A percentile compares a stretch with the other conserved stretches of the same genome.
Conservation (phyloP, 768 basidiomycete species). For the Leccinum subgranulosum region DNA sequence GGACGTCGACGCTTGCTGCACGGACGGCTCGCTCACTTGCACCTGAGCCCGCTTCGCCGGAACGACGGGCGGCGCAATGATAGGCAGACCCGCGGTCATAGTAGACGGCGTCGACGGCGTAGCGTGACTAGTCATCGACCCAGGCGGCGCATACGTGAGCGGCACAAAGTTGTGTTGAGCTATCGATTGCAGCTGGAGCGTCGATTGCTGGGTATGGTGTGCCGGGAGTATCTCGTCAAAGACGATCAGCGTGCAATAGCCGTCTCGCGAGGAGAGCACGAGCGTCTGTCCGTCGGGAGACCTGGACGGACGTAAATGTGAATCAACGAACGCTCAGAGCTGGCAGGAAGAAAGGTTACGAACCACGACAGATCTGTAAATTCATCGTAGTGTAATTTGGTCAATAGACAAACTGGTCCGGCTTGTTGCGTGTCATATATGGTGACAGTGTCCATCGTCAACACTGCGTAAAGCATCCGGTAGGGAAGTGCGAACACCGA, state of each 20-base stretch:
- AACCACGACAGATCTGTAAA: constrained; percentile 97
- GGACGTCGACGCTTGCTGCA: constrained; percentile 25
- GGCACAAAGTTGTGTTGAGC: constrained; percentile 81
- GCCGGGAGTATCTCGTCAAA: constrained; percentile 93
- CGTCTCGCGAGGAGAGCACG: constrained; percentile 89
- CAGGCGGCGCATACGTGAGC: constrained; percentile 36
- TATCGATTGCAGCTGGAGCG: constrained; percentile 86
- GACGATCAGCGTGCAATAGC: constrained; percentile 92
- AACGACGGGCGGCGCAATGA: constrained; percentile 30
- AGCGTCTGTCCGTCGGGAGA: constrained; percentile 94
- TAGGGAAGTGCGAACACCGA: constrained; percentile 90
- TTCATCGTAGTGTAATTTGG: constrained; percentile 94
- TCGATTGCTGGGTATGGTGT: constrained; percentile 87
- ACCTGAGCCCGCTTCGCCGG: constrained; percentile 36
- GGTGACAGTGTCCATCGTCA: constrained; percentile 92
- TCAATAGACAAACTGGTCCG: constrained; percentile 85
- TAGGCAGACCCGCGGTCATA: constrained; percentile 35
- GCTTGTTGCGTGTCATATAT: constrained; percentile 98
- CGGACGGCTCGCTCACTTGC: constrained; percentile 20
- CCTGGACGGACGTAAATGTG: constrained; percentile 46
- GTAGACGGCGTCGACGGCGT: constrained; percentile 26
- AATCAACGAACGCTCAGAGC: constrained; percentile 1
- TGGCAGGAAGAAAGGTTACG: constrained; percentile 28
- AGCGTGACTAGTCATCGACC: constrained; percentile 10
- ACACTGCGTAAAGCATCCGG: constrained; percentile 91